Evolutionary conservation across 352 stramenopile genomes (phyloP).

Genomic region (Lagenidium giganteum): DNA sequence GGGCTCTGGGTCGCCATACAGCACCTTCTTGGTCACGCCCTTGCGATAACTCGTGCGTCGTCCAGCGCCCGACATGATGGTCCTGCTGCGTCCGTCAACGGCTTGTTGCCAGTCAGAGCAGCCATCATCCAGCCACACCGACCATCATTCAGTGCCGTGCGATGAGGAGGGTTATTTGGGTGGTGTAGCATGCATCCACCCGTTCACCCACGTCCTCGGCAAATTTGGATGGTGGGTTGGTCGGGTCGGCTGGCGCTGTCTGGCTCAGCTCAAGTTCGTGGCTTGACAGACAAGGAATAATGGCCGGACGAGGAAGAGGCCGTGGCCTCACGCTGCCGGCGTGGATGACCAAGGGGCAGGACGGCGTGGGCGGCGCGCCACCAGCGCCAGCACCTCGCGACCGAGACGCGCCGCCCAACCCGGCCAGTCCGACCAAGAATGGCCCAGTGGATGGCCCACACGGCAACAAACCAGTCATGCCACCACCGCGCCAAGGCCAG

Average conservation of each 20-base stretch:
- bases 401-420: too few species aligned
- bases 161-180: too few species aligned
- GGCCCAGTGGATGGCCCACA: too few species aligned
- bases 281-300: constrained; percentile 24
- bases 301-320: constrained; percentile 78
- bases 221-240: too few species aligned
- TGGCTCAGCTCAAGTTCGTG: background rate
- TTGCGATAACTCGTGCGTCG: constrained; percentile 91
- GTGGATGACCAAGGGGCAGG: constrained; percentile 78
- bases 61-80: constrained; percentile 85
- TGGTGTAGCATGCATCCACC: too few species aligned
- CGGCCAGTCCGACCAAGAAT: too few species aligned
- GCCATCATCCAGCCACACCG: too few species aligned
- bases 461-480: constrained; percentile 1
- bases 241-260: background rate
- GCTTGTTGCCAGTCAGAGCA: background rate
- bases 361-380: background rate
- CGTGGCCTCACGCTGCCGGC: constrained; percentile 67
- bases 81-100: too few species aligned
- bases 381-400: background rate
- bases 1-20: constrained; percentile 88
- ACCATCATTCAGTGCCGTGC: too few species aligned
- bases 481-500: constrained; percentile 37
- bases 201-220: too few species aligned
- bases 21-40: constrained; percentile 88